These are phyloP conservation scores for Xylariaceae sp. DNA, from an alignment of 2,329 filamentous ascomycete species.

Conservation along the genomic window DNA sequence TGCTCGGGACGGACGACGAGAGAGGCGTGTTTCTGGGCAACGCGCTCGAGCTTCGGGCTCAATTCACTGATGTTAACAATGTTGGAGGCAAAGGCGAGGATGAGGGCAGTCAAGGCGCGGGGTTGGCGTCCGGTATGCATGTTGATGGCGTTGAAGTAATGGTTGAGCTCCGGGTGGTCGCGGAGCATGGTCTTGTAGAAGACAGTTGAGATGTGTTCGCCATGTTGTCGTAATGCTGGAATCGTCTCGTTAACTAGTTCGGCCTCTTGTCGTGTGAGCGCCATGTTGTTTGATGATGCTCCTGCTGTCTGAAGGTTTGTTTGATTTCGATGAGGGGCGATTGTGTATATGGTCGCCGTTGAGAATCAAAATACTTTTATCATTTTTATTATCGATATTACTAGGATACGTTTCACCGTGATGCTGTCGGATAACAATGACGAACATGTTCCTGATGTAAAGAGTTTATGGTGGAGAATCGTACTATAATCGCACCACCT, in stretches of 20 bases:
- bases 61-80: slow-evolving; percentile 60
- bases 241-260: slow-evolving; percentile 66
- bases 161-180: slow-evolving; percentile 62
- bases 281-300: slow-evolving; percentile 18
- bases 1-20: slow-evolving; percentile 65
- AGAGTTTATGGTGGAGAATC: too few relatives aligned
- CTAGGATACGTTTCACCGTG: too few relatives aligned
- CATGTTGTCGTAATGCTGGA: slow-evolving; percentile 64
- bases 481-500: too few relatives aligned
- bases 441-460: too few relatives aligned
- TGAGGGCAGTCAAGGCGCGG: slow-evolving; percentile 57
- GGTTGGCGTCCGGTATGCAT: slow-evolving; percentile 61
- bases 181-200: slow-evolving; percentile 69
- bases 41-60: slow-evolving; percentile 50
- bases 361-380: too few relatives aligned
- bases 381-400: too few relatives aligned
- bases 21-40: slow-evolving; percentile 70
- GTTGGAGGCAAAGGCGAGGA: slow-evolving; percentile 68
- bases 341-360: too few relatives aligned
- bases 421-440: too few relatives aligned
- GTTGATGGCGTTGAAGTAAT: slow-evolving; percentile 67
- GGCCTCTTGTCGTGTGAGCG: slow-evolving; percentile 53
- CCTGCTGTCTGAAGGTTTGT: too few relatives aligned
- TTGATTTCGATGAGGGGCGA: too few relatives aligned
- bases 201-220: slow-evolving; percentile 62